These are phyloP conservation scores for Aspergillus chevalieri DNA, from an alignment of 2,329 filamentous ascomycete species.

Conservation along the genomic window DNA sequence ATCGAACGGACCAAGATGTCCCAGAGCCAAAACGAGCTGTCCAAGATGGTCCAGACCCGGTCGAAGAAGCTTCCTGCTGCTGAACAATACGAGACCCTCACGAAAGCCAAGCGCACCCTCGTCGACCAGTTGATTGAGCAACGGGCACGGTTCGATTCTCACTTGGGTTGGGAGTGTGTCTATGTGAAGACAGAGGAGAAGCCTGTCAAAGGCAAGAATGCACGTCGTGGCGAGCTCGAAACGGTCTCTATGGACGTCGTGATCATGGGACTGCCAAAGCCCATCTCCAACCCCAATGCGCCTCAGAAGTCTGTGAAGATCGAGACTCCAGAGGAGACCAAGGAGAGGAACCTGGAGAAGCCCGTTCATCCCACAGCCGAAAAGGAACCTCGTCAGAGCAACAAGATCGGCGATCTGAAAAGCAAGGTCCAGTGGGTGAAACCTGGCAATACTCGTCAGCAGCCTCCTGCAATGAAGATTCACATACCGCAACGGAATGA, in stretches of 20 bases:
- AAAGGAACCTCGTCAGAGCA: conserved; percentile 4
- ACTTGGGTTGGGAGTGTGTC: conserved; percentile 33
- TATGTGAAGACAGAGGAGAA: conserved; percentile 29
- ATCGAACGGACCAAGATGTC: conserved; percentile 25
- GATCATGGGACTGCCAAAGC: conserved; percentile 23
- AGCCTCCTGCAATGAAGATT: not conserved
- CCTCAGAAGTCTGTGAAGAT: conserved; percentile 12
- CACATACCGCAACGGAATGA: conserved; percentile 5
- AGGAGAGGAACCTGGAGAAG: conserved; percentile 4
- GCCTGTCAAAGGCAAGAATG: conserved; percentile 20
- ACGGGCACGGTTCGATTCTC: conserved; percentile 21
- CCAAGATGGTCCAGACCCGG: conserved; percentile 24
- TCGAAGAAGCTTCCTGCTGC: conserved; percentile 20
- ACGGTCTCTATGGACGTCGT: conserved; percentile 31
- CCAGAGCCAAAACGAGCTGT: conserved; percentile 26
- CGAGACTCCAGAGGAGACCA: conserved; percentile 6
- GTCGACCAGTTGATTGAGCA: conserved; percentile 32
- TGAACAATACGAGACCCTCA: conserved; percentile 25
- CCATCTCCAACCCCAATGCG: conserved; percentile 10
- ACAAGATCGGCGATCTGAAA: not conserved
- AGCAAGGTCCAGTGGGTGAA: conserved; percentile 1
- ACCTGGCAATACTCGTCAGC: not conserved
- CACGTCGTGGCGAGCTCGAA: conserved; percentile 22
- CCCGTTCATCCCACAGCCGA: conserved; percentile 1
- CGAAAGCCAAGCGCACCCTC: conserved; percentile 23